phyloP scores from a whole-genome alignment of 257 asterid genomes.

The Verbascum thapsus region DNA sequence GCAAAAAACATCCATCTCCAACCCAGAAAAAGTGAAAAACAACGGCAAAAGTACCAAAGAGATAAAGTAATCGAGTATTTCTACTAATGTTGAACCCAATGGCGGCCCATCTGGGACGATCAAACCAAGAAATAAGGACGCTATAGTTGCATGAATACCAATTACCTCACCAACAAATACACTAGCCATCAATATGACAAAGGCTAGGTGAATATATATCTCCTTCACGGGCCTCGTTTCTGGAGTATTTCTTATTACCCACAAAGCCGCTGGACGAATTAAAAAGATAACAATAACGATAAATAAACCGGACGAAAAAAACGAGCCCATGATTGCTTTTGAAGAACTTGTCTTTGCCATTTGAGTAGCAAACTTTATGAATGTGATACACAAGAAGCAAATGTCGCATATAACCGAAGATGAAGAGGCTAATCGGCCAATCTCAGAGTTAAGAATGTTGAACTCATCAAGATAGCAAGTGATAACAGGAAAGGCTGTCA shows the following conservation, averaged over 20 bases:
- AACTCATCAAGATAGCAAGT: slow-evolving; percentile 68
- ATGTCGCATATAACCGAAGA: slow-evolving; percentile 60
- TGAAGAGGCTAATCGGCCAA: slow-evolving; percentile 69
- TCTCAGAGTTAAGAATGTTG: slow-evolving; percentile 66
- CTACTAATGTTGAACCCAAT: slow-evolving; percentile 58
- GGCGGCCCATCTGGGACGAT: slow-evolving; percentile 74
- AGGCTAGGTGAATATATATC: slow-evolving; percentile 39
- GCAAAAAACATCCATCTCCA: slow-evolving; percentile 51
- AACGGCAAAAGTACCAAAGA: slow-evolving; percentile 56
- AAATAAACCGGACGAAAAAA: slow-evolving; percentile 36
- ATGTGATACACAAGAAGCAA: slow-evolving; percentile 49
- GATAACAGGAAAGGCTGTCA: slow-evolving; percentile 72
- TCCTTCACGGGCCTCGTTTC: slow-evolving; percentile 61
- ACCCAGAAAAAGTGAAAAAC: slow-evolving; percentile 56
- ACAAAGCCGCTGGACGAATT: slow-evolving; percentile 59
- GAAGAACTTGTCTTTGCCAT: slow-evolving; percentile 39
- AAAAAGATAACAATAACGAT: slow-evolving; percentile 39
- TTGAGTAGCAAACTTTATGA: slow-evolving; percentile 37
- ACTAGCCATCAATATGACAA: slow-evolving; percentile 41
- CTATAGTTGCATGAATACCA: slow-evolving; percentile 55
- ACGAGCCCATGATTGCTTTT: slow-evolving; percentile 35
- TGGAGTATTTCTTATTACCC: slow-evolving; percentile 59
- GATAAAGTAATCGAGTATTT: slow-evolving; percentile 65
- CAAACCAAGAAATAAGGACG: slow-evolving; percentile 53
- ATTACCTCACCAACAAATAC: slow-evolving; percentile 55